Conservation (phyloP, 805 yeast species). For the Hanseniaspora singularis region DNA sequence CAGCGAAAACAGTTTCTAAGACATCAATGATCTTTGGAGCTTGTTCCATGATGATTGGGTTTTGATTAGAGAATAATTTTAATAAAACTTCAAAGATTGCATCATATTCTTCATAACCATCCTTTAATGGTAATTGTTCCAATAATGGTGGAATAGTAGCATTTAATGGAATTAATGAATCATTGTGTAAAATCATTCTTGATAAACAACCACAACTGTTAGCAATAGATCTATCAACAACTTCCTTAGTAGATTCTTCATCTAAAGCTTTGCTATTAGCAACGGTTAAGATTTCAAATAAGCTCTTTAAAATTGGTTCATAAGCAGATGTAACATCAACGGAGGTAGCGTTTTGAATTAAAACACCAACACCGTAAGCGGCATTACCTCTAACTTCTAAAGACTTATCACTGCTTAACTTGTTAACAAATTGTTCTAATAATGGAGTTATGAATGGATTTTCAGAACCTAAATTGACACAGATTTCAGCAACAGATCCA, state of each 20-base stretch:
- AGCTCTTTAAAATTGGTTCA: slow-evolving; percentile 52
- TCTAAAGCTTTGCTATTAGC: slow-evolving; percentile 60
- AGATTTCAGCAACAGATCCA: slow-evolving; percentile 85
- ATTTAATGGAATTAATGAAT: slow-evolving; percentile 59
- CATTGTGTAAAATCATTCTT: slow-evolving; percentile 69
- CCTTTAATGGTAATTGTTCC: slow-evolving; percentile 69
- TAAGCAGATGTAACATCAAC: slow-evolving; percentile 51
- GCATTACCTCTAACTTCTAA: slow-evolving; percentile 88
- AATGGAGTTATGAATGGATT: slow-evolving; percentile 62
- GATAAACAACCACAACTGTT: slow-evolving; percentile 97
- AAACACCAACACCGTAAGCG: slow-evolving; percentile 86
- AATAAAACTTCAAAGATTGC: slow-evolving; percentile 75
- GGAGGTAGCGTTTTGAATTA: slow-evolving; percentile 36
- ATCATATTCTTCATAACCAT: slow-evolving; percentile 83
- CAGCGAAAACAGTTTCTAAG: slow-evolving; percentile 57
- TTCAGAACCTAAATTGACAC: slow-evolving; percentile 53
- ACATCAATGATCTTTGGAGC: slow-evolving; percentile 55
- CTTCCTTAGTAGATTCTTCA: slow-evolving; percentile 64
- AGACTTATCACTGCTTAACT: slow-evolving; percentile 62
- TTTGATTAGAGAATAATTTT: slow-evolving; percentile 53
- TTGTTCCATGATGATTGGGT: slow-evolving; percentile 40
- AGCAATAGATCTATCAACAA: slow-evolving; percentile 71
- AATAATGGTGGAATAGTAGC: slow-evolving; percentile 66
- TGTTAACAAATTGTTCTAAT: slow-evolving; percentile 54
- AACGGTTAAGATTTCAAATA: slow-evolving; percentile 62